Evolutionary conservation across 176 grass and related monocot genomes (phyloP), one percentile per base, ranked within the genome.

Genomic region (Eragrostis nindensis): DNA sequence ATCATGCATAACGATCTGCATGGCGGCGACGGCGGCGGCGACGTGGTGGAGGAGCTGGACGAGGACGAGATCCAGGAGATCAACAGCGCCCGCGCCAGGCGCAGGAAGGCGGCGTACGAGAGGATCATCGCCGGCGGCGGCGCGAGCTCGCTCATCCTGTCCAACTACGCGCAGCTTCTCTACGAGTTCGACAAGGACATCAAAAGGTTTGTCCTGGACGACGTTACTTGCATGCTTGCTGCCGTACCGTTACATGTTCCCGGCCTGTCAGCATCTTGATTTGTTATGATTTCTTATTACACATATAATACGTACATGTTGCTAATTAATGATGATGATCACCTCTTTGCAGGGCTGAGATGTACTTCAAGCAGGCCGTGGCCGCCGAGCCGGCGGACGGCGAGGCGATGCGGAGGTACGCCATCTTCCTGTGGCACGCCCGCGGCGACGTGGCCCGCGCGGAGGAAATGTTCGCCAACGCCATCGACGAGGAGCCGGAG

Each of bases 111-210:
- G 26, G 66, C 80, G 39, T 98, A 98, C 80, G 92, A 98, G 92
- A 80, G 79, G 60, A 57, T 83, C 68, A 92, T 98, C 71, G 65
- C 78, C 26, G 68, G 49, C 38, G 83, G 81, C 66, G 80, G 76
- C 22, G 80, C 86, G 7, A 87, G 50, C 83, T 98, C 95, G 2
- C 83, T 98, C 68, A 87, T 98, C 85, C 92, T 98, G 5, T 92
- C 89, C 39, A 98, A 98, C 75, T 98, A 94, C 69, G 92, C 92
- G 14, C 92, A 98, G 69, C 92, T 98, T 74, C 90, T 94, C 4
- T 98, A 98, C 80, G 87, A 98, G 74, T 85, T 90, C 32, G 87
- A 81, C 73, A 56, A 87, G 32, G 92, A 98, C 48, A 59, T 87
- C 0, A 86, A 94, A 43, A 90, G 95, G 95, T 55, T 12, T 46